Conservation (phyloP, 176 grass and related monocot genomes). For the Oryza meridionalis region DNA sequence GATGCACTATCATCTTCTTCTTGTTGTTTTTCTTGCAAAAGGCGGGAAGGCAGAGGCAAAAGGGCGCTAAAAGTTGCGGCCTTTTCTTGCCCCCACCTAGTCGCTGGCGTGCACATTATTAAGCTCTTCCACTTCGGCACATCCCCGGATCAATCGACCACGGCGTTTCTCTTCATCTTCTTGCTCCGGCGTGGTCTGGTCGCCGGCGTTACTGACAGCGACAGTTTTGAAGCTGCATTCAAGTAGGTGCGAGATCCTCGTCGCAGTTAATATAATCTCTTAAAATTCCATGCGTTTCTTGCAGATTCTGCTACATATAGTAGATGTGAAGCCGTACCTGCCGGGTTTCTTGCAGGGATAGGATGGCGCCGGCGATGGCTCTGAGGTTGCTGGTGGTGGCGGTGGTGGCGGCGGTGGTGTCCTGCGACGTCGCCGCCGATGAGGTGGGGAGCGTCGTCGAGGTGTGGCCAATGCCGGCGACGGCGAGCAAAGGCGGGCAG, state of each 20-base stretch:
- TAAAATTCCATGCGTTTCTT: neutral
- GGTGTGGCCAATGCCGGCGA: constrained; percentile 89
- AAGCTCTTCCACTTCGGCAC: neutral
- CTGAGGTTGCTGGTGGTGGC: constrained; percentile 32
- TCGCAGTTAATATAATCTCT: neutral
- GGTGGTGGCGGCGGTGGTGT: constrained; percentile 8
- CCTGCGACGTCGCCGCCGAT: constrained; percentile 1
- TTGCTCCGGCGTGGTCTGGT: neutral
- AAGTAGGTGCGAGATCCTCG: constrained; percentile 23
- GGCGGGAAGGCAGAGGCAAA: constrained; percentile 19
- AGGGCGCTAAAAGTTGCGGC: neutral
- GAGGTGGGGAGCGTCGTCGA: constrained; percentile 56
- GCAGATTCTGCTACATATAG: neutral
- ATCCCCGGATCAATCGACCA: neutral
- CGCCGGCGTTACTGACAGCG: constrained; percentile 18
- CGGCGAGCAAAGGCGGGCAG: constrained; percentile 47
- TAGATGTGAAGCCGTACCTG: neutral
- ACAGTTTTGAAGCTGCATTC: neutral
- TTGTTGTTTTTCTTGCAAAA: neutral
- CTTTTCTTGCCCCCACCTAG: neutral
- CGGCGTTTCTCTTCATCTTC: neutral
- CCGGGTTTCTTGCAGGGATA: neutral
- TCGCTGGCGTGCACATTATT: constrained; percentile 28
- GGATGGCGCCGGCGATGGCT: constrained; percentile 10
- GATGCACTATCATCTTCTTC: neutral